Evolutionary conservation across 768 basidiomycete species (phyloP).

Genomic region (Agrocybe chaxingu): DNA sequence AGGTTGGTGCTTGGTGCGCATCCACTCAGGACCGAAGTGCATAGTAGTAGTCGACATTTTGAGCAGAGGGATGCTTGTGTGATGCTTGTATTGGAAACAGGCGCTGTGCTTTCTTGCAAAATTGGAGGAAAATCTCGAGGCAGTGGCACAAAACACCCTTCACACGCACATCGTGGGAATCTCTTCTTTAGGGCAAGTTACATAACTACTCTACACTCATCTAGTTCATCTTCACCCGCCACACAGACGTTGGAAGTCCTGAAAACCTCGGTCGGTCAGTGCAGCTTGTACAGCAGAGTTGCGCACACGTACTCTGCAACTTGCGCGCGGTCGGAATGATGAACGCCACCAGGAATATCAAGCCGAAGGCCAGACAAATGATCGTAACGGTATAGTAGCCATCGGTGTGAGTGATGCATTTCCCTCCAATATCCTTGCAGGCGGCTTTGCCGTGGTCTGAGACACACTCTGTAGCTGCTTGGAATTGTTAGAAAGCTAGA

Average conservation of each 20-base stretch:
- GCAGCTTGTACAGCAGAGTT: neutral
- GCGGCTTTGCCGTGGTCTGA: slow-evolving; percentile 84
- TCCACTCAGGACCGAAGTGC: slow-evolving; percentile 94
- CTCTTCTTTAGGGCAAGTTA: slow-evolving; percentile 40
- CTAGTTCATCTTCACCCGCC: slow-evolving; percentile 58
- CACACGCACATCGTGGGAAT: slow-evolving; percentile 29
- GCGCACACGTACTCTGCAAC: slow-evolving; percentile 68
- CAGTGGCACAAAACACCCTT: slow-evolving; percentile 15
- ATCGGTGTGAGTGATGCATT: slow-evolving; percentile 81
- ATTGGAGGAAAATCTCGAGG: slow-evolving; percentile 30
- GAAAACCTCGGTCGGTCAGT: slow-evolving; percentile 12
- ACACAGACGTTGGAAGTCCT: slow-evolving; percentile 69
- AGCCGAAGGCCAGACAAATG: slow-evolving; percentile 78
- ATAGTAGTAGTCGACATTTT: slow-evolving; percentile 64
- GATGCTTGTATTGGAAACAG: slow-evolving; percentile 10
- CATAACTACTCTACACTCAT: slow-evolving; percentile 2
- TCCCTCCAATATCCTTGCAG: slow-evolving; percentile 73
- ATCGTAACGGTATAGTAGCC: slow-evolving; percentile 87
- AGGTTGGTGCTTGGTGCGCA: slow-evolving; percentile 74
- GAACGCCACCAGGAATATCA: slow-evolving; percentile 66
- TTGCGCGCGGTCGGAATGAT: slow-evolving; percentile 82
- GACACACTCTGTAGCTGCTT: slow-evolving; percentile 79
- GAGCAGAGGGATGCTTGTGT: slow-evolving; percentile 9
- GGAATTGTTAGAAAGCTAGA: neutral
- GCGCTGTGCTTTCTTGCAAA: slow-evolving; percentile 15